These are phyloP conservation scores for Pythium plurisporium DNA, from an alignment of 352 stramenopile genomes.

Conservation along the genomic window DNA sequence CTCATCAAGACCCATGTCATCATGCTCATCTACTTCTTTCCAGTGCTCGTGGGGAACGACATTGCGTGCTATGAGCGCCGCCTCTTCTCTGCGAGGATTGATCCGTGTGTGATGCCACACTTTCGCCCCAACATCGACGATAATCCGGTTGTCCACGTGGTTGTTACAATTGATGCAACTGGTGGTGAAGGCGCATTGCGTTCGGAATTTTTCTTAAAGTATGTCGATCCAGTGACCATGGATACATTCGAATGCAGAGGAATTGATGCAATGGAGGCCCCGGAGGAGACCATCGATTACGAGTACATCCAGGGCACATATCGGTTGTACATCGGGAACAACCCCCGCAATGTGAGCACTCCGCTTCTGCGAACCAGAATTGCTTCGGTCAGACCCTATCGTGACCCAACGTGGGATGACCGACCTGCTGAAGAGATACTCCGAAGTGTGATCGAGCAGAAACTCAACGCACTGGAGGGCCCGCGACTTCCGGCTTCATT, in stretches of 20 bases:
- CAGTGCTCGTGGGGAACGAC: slow-evolving; percentile 28
- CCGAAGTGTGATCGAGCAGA: slow-evolving; percentile 43
- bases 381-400: slow-evolving; percentile 12
- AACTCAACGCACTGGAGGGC: slow-evolving; percentile 49
- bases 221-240: slow-evolving; percentile 40
- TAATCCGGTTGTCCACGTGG: slow-evolving; percentile 55
- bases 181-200: slow-evolving; percentile 22
- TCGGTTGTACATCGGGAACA: slow-evolving; percentile 59
- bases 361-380: slow-evolving; percentile 6
- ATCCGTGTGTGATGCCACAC: slow-evolving; percentile 32
- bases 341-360: slow-evolving; percentile 44
- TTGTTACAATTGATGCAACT: slow-evolving; percentile 45
- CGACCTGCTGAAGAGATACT: slow-evolving; percentile 30
- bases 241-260: slow-evolving; percentile 39
- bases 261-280: slow-evolving; percentile 24
- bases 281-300: slow-evolving; percentile 23
- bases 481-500: slow-evolving; percentile 51
- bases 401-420: slow-evolving; percentile 15
- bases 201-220: slow-evolving; percentile 54
- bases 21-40: slow-evolving; percentile 61
- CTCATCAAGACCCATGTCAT: slow-evolving; percentile 50
- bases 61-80: slow-evolving; percentile 52
- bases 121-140: slow-evolving; percentile 24
- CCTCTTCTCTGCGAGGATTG: slow-evolving; percentile 27
- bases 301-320: slow-evolving; percentile 55